Evolutionary conservation across 768 basidiomycete genomes (phyloP), one percentile per base, ranked within the genome.

Genomic region (Astraeus odoratus): DNA sequence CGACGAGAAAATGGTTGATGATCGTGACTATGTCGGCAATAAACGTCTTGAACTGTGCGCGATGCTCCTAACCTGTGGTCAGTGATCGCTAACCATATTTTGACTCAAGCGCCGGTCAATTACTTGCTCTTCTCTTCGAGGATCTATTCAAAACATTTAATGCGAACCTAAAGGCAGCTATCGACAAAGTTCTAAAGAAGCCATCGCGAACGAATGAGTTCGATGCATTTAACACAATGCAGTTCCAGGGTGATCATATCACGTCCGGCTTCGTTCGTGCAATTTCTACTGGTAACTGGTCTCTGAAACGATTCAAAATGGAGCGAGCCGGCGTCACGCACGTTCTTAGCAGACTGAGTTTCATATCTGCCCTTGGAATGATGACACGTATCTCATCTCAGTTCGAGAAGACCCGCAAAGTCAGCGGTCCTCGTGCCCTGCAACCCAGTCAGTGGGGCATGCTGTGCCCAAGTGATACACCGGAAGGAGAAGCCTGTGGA

Each of bases 401-500:
- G 67, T 99, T 99, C 61, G 96, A 99, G 67, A 99, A 99, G 76
- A 98, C 96, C 18, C 74, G 96, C 47, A 99, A 99, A 65, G 96
- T 99, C 48, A 95, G 91, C 53, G 96, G 96, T 33, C 96, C 96
- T 24, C 80, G 96, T 56, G 94, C 95, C 18, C 66, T 99, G 49
- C 96, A 99, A 61, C 95, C 96, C 4, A 90, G 86, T 74, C 96
- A 99, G 67, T 99, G 96, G 96, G 96, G 96, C 29, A 89, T 99
- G 72, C 72, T 98, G 16, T 99, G 96, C 68, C 91, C 96, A 1
- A 92, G 89, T 60, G 96, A 99, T 65, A 99, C 96, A 0, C 96
- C 96, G 0, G 96, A 99, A 81, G 96, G 96, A 60, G 96, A 99
- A 68, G 96, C 96, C 15, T 99, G 96, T 60, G 96, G 96, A 20